Conservation (phyloP, 2,329 filamentous ascomycete genomes). For the Fusarium sp. region DNA sequence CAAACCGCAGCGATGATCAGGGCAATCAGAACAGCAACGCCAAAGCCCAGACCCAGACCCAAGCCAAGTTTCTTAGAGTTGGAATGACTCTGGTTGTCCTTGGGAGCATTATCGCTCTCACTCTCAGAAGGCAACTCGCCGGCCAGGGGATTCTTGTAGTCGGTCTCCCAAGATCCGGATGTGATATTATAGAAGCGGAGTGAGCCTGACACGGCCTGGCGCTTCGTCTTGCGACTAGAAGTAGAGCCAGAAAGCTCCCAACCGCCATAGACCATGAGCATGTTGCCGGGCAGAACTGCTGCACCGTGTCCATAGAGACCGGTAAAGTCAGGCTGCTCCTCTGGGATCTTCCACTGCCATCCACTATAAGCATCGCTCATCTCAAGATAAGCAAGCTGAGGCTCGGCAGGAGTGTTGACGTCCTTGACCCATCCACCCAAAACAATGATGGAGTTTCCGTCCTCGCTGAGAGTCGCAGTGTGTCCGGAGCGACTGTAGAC, state of each 20-base stretch:
- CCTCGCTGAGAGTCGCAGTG: slow-evolving; percentile 82
- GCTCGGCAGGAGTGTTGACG: slow-evolving; percentile 78
- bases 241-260: slow-evolving; percentile 59
- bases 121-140: slow-evolving; percentile 7
- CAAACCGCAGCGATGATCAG: slow-evolving; percentile 63
- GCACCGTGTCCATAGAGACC: slow-evolving; percentile 75
- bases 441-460: slow-evolving; percentile 82
- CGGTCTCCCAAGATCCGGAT: slow-evolving; percentile 64
- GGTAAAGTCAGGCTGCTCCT: slow-evolving; percentile 56
- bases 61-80: slow-evolving; percentile 41
- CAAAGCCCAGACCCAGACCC: slow-evolving; percentile 66
- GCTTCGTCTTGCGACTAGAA: slow-evolving; percentile 49
- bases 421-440: slow-evolving; percentile 95
- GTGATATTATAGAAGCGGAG: slow-evolving; percentile 69
- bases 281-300: slow-evolving; percentile 72
- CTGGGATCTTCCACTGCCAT: slow-evolving; percentile 79
- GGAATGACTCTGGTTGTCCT: slow-evolving; percentile 27
- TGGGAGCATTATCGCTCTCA: slow-evolving; percentile 40
- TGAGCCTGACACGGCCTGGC: slow-evolving; percentile 45
- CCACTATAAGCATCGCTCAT: slow-evolving; percentile 80
- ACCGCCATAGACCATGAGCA: slow-evolving; percentile 76
- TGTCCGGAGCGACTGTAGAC: slow-evolving; percentile 91
- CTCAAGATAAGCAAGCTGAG: slow-evolving; percentile 82
- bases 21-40: slow-evolving; percentile 66
- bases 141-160: slow-evolving; percentile 61